Evolutionary conservation across 257 asterid species (phyloP), one percentile per base, ranked within the genome.

Genomic region (Forsythia viridissima): DNA sequence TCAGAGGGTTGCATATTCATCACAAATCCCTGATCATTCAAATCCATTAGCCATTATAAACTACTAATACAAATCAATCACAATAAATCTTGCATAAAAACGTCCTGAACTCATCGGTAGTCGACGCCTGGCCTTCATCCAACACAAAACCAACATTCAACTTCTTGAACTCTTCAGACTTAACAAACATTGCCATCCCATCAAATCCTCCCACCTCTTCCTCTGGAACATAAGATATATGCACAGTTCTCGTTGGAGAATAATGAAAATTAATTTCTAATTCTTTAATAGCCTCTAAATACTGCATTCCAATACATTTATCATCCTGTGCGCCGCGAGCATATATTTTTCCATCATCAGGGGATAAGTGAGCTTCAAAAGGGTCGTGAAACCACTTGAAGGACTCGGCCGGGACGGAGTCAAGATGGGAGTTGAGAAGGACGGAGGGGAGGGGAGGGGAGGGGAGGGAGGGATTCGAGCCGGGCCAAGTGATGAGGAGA

Each of bases 1-100:
- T 93, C 98, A 0, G 99, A 93, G 5, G 99, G 99, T 84, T 96
- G 98, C 95, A 92, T 80, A 80, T 96, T 93, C 99, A 95, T 95
- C 80, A 88, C 91, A 83, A 85, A 95, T 34, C 97, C 99, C 98
- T 91, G 61, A 75, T 21, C 82, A 81, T 65, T 7, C 70, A 79
- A 80, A 79, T 51, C 83, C 81, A 30, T 69, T 59, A 82, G 0
- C 75, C 76, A 63, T 20, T 30, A 52, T 46, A 41, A 73, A 20
- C 3, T 40, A 40, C 65, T 46, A 63, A 77, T 69, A 44, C 21
- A 73, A 59, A 73, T 74, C 78, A 71, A 81, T 3, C 72, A 75
- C 70, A 70, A 34, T 57, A 41, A 81, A 48, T 13, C 21, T 48
- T 69, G 70, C 73, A 73, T 4, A 36, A 84, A 81, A 96, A 93